A percentile compares a stretch with the other conserved stretches of the same genome.
Conservation (phyloP, 2,329 filamentous ascomycete species). For the Coniella lustricola region DNA sequence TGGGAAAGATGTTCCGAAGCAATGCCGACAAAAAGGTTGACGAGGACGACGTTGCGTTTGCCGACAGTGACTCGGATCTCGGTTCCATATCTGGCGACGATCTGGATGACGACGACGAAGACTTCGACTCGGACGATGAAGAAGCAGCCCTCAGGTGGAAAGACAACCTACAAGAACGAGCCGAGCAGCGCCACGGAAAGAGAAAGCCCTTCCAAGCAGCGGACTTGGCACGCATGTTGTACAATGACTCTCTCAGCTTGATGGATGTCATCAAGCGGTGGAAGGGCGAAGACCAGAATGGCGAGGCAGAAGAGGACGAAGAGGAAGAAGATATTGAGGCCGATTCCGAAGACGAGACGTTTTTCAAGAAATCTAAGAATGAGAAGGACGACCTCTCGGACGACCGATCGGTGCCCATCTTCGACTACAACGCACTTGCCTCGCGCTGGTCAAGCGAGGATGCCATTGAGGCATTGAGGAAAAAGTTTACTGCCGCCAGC, state of each 20-base stretch:
- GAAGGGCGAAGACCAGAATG: constrained; percentile 63
- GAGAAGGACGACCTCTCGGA: constrained; percentile 66
- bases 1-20: constrained; percentile 55
- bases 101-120: constrained; percentile 45
- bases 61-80: constrained; percentile 93
- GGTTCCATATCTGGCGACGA: constrained; percentile 67
- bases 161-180: constrained; percentile 71
- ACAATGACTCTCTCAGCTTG: constrained; percentile 72
- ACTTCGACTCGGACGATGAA: constrained; percentile 55
- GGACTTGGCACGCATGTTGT: constrained; percentile 82
- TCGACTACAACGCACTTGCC: constrained; percentile 74
- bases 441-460: constrained; percentile 79
- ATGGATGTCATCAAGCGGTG: constrained; percentile 71
- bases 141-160: constrained; percentile 79
- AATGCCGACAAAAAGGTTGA: constrained; percentile 41
- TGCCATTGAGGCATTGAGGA: constrained; percentile 66
- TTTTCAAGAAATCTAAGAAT: constrained; percentile 57
- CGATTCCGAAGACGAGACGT: constrained; percentile 49
- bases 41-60: constrained; percentile 76
- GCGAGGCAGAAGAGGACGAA: constrained; percentile 40
- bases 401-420: constrained; percentile 70
- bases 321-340: constrained; percentile 53
- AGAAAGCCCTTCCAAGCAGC: constrained; percentile 68
- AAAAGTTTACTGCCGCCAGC: constrained; percentile 67
- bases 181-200: constrained; percentile 62